Conservation (phyloP, 805 yeast species). For the Blastobotrys parvus region DNA sequence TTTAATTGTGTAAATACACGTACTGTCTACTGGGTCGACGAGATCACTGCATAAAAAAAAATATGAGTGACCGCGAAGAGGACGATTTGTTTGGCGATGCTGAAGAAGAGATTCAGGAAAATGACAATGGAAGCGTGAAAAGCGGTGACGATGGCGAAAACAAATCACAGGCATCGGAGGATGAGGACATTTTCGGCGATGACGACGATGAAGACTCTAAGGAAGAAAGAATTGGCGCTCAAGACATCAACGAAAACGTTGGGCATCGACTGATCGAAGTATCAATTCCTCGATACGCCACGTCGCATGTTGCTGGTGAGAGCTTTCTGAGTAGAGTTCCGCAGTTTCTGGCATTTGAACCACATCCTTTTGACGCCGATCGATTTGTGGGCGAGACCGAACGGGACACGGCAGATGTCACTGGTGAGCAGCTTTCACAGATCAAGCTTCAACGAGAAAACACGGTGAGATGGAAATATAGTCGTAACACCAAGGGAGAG, state of each 20-base stretch:
- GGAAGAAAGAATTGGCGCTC: background rate
- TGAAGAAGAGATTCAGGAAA: background rate
- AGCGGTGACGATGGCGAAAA: background rate
- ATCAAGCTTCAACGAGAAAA: slow-evolving; percentile 61
- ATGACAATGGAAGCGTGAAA: background rate
- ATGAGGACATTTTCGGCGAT: slow-evolving; percentile 14
- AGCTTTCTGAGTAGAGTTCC: slow-evolving; percentile 61
- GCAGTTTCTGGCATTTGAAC: slow-evolving; percentile 70
- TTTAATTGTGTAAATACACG: too few species aligned
- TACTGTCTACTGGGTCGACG: too few species aligned
- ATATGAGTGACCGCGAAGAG: background rate
- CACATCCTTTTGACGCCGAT: slow-evolving; percentile 80
- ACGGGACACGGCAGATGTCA: slow-evolving; percentile 29
- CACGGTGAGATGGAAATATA: slow-evolving; percentile 91
- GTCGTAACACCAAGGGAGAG: slow-evolving; percentile 55
- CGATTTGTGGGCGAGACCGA: slow-evolving; percentile 45
- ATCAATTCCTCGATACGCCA: slow-evolving; percentile 27
- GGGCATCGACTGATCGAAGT: slow-evolving; percentile 6
- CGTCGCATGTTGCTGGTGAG: slow-evolving; percentile 17
- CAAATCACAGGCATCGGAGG: slow-evolving; percentile 3
- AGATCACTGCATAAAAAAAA: too few species aligned
- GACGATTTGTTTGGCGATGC: slow-evolving; percentile 1
- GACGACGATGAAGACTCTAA: slow-evolving; percentile 10
- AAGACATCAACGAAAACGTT: background rate
- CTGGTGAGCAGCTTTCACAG: slow-evolving; percentile 28